Evolutionary conservation across 2,329 filamentous ascomycete species (phyloP), one percentile per base, ranked within the genome.

Genomic region (Davidsoniella australis): DNA sequence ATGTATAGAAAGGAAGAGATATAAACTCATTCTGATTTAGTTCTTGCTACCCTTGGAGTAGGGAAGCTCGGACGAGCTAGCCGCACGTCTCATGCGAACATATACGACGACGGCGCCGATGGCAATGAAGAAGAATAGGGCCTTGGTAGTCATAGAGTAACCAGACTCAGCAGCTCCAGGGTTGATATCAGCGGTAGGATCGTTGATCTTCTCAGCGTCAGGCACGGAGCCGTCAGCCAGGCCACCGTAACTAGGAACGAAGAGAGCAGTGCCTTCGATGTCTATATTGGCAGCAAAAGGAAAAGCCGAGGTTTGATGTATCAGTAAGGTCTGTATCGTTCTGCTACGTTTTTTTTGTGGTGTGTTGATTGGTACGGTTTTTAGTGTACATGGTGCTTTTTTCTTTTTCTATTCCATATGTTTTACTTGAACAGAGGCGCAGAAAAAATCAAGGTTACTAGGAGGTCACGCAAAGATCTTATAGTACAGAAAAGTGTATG

Each of bases 41-140:
- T 33, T 33, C 7, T 33, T 33, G 12, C 36, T 37, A 26, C 49
- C 26, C 43, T 47, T 47, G 39, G 29, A 23, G 36, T 52, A 49
- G 29, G 47, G 44, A 17, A 45, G 36, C n/a, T 45, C 36, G 4
- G 48, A 17, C 29, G 29, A 24, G 12, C 41, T 24, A 36, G n/a
- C 33, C 17, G 42, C 33, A 26, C 48, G 51, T 53, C 51, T 50
- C 41, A 43, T 47, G 16, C 49, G 48, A 12, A 53, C 45, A 24
- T 53, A 53, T 23, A 33, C 18, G 18, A 45, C 45, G 29, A 50
- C 48, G 23, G 45, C 51, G 45, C 39, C 38, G 16, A 53, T 47
- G 41, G 49, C 50, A 40, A 53, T 42, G 42, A 45, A 29, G 41
- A 53, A 47, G 41, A 53, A 50, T 24, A 53, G 33, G 24, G 45